A percentile compares a stretch with the other conserved stretches of the same genome.
phyloP scores from a whole-genome alignment of 305 asterid species.

The Euphrasia arctica region DNA sequence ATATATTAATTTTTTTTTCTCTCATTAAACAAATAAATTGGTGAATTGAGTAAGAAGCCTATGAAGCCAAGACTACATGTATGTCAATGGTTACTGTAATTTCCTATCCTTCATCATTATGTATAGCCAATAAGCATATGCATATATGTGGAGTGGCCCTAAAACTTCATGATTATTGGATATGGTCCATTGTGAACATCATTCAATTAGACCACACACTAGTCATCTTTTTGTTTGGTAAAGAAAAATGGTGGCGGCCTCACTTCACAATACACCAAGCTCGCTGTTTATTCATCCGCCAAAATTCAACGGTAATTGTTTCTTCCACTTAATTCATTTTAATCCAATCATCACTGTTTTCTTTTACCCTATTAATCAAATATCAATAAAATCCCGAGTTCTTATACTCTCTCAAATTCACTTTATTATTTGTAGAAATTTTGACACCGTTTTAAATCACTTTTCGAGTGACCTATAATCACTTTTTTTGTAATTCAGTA shows the following conservation, averaged over 20 bases:
- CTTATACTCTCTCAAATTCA: neutral
- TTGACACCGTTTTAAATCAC: neutral
- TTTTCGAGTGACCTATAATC: neutral
- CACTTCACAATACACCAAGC: conserved; percentile 29
- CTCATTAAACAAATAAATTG: no score
- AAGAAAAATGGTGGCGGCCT: conserved; percentile 49
- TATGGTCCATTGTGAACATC: neutral
- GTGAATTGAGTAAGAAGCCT: no score
- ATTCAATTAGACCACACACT: no score
- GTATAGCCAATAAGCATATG: neutral
- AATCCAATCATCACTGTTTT: neutral
- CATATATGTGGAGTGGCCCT: conserved; percentile 23
- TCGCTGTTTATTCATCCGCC: conserved; percentile 34
- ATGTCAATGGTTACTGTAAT: no score
- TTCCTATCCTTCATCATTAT: no score
- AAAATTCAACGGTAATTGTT: conserved; percentile 27
- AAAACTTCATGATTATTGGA: conserved; percentile 32
- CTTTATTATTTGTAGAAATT: neutral
- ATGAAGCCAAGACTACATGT: no score
- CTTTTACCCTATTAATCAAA: neutral
- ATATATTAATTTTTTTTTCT: no score
- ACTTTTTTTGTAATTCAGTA: conserved; percentile 23
- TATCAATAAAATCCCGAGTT: neutral
- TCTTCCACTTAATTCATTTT: neutral
- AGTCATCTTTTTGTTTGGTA: no score